Evolutionary conservation across 441 rosid genomes (phyloP).

Genomic region (Geranium incanum): DNA sequence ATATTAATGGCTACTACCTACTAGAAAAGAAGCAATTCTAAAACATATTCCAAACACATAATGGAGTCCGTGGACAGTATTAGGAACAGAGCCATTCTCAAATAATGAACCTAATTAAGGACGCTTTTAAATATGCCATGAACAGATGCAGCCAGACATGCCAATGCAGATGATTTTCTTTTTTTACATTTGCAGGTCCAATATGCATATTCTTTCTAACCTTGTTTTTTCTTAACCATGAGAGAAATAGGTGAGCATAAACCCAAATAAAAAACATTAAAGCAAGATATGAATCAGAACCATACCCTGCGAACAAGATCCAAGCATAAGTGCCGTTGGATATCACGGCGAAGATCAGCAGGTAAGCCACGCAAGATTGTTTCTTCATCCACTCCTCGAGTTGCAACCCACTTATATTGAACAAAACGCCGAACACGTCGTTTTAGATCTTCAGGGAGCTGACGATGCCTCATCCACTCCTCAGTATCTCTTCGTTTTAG

Average conservation of each 20-base stretch:
- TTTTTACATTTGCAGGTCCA: not conserved
- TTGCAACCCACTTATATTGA: conserved; percentile 88
- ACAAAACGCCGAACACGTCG: conserved; percentile 61
- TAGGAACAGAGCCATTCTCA: too few species aligned
- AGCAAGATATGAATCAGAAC: conserved; percentile 11
- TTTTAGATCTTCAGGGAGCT: conserved; percentile 75
- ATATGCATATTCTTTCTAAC: not conserved
- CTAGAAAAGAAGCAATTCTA: too few species aligned
- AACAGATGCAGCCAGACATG: not conserved
- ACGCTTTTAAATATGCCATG: not conserved
- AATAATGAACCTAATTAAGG: too few species aligned
- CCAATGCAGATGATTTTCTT: not conserved
- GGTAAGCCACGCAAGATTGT: conserved; percentile 66
- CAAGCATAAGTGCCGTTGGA: conserved; percentile 80
- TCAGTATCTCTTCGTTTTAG: conserved; percentile 85
- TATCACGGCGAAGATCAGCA: conserved; percentile 80
- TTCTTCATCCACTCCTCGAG: conserved; percentile 87
- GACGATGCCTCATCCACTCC: conserved; percentile 97
- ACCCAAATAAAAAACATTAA: not conserved
- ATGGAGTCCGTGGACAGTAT: too few species aligned
- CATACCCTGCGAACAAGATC: conserved; percentile 88
- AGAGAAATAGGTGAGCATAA: not conserved
- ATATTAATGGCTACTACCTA: too few species aligned
- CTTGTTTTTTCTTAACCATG: not conserved
- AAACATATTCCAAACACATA: too few species aligned